Conservation (phyloP, 805 yeast species). For the Candida loeiensis region DNA sequence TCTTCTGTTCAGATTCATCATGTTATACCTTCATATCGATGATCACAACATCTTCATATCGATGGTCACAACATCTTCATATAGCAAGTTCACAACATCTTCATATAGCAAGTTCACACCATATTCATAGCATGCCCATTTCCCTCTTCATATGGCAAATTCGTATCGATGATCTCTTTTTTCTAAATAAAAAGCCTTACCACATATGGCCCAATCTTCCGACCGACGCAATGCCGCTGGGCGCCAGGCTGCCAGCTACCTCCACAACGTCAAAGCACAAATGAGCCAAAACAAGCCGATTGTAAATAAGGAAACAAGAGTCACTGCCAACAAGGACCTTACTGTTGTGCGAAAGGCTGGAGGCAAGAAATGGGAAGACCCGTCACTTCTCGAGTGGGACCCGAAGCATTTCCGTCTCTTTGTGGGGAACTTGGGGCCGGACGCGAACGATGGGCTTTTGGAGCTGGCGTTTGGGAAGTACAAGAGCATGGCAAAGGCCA, state of each 20-base stretch:
- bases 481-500: slow-evolving; percentile 52
- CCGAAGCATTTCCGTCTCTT: slow-evolving; percentile 68
- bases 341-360: slow-evolving; percentile 22
- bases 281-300: background rate
- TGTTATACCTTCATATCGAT: no score
- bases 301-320: background rate
- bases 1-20: no score
- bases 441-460: slow-evolving; percentile 58
- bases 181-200: slow-evolving; percentile 25
- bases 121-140: no score
- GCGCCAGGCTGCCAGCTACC: slow-evolving; percentile 42
- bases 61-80: no score
- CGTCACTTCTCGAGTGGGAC: slow-evolving; percentile 56
- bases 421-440: slow-evolving; percentile 68
- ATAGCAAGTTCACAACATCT: no score
- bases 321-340: background rate
- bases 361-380: slow-evolving; percentile 47
- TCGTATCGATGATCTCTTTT: background rate
- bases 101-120: no score
- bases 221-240: slow-evolving; percentile 57
- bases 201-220: no score
- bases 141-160: no score
- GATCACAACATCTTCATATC: no score
- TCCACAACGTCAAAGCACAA: slow-evolving; percentile 24
- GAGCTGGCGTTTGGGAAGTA: slow-evolving; percentile 52